Evolutionary conservation across 768 basidiomycete genomes (phyloP).

Genomic region (Sarcomyxa edulis): DNA sequence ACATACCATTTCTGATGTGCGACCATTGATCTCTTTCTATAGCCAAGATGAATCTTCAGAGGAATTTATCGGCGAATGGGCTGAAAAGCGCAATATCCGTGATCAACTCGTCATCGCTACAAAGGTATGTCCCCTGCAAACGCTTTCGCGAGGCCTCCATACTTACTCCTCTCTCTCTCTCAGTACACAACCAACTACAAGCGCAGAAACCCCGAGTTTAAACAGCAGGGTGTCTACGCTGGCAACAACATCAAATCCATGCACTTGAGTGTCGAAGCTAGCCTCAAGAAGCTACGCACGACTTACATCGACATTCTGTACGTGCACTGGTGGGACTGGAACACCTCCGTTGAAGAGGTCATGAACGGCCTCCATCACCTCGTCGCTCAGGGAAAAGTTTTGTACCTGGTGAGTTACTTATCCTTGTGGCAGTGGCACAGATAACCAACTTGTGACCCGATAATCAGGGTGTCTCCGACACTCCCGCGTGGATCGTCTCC

Average conservation of each 20-base stretch:
- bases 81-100: conserved; percentile 27
- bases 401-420: conserved; percentile 29
- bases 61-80: conserved; percentile 38
- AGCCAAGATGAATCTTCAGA: conserved; percentile 33
- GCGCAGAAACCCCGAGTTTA: conserved; percentile 13
- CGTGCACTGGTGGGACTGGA: conserved; percentile 48
- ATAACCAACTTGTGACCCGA: not conserved
- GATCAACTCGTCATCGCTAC: conserved; percentile 34
- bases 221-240: conserved; percentile 31
- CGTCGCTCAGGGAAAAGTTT: conserved; percentile 45
- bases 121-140: no score
- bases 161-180: not conserved
- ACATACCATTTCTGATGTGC: no score
- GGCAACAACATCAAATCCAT: conserved; percentile 47
- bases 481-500: conserved; percentile 45
- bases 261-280: conserved; percentile 33
- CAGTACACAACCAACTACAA: conserved; percentile 30
- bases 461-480: conserved; percentile 31
- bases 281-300: conserved; percentile 41
- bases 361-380: conserved; percentile 51
- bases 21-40: no score
- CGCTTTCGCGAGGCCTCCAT: no score
- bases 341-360: conserved; percentile 48
- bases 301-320: conserved; percentile 43
- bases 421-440: no score